Evolutionary conservation across 1,284 basidiomycete species (phyloP), one percentile per base, ranked within the genome.

Genomic region (Ganoderma meredithae): DNA sequence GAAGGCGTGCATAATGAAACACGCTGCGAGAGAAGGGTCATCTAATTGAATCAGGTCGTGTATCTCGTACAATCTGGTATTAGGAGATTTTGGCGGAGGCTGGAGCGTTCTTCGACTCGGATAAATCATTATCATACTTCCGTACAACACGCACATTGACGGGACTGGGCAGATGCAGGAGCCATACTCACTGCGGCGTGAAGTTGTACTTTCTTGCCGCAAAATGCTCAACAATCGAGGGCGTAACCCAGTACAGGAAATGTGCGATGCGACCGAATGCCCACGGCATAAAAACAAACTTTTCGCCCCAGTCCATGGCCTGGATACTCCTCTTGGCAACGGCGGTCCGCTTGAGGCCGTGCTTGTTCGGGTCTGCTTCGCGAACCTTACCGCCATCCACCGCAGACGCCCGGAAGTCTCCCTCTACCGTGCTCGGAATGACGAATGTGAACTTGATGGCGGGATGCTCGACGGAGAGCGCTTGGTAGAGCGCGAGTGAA

Each of bases 391-490:
- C 84, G 68, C 83, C 83, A 73, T 94, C 92, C 4, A 94, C 89
- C 0, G 92, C 92, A 10, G 91, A 92, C 1, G 88, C 86, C 31
- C 95, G 88, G 81, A 97, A 96, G 72, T 87, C 85, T 64, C 95
- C 95, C 74, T 94, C 88, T 43, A 93, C 84, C 6, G 90, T 91
- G 33, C 82, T 82, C 13, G 91, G 90, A 1, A 92, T 76, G 70
- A 90, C 73, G 68, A 83, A 81, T 0, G 88, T 84, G 77, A 93
- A 93, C 0, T 79, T 64, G 72, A 94, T 86, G 8, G 78, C 73
- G 4, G 91, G 91, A 72, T 94, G 90, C 71, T 97, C 95, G 68
- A 95, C 91, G 1, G 93, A 83, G 39, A 95, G 85, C 5, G 92
- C 83, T 79, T 94, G 90, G 79, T 94, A 95, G 67, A 95, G 89